These are phyloP conservation scores for Coemansia sp. DNA, from an alignment of 192 early-diverging fungal genomes.

Conservation along the genomic window DNA sequence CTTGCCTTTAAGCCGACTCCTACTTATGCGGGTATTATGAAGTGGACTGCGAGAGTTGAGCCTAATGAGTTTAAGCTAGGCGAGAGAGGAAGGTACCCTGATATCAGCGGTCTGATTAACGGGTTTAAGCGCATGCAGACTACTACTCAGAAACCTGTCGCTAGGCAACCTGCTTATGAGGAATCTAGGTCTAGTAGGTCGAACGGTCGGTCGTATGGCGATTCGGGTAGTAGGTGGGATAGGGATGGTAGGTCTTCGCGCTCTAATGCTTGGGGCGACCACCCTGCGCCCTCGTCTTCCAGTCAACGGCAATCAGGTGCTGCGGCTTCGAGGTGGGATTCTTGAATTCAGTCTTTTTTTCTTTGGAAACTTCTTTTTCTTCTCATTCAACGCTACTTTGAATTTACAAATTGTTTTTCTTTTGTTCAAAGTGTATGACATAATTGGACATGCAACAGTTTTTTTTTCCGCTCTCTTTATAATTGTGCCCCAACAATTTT, in stretches of 20 bases:
- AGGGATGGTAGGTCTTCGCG: background rate
- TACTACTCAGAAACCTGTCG: background rate
- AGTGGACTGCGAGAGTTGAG: constrained; percentile 76
- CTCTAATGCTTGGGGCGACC: background rate
- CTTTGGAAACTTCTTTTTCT: background rate
- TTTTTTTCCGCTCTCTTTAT: too few relatives aligned
- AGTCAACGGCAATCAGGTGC: background rate
- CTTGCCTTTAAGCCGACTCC: constrained; percentile 82
- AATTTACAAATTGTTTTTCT: background rate
- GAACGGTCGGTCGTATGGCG: background rate
- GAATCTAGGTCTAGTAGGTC: background rate
- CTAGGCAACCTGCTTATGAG: background rate
- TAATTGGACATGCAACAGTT: too few relatives aligned
- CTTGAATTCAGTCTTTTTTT: background rate
- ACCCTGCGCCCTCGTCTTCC: background rate
- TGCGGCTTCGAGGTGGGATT: constrained; percentile 8
- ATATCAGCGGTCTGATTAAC: constrained; percentile 72
- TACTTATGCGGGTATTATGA: constrained; percentile 59
- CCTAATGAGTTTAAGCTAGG: constrained; percentile 80
- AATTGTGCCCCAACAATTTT: too few relatives aligned
- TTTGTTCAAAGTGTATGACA: background rate
- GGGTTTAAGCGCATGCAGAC: constrained; percentile 74
- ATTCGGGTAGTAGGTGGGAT: background rate
- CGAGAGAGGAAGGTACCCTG: constrained; percentile 64
- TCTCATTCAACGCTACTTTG: background rate